A percentile compares a stretch with the other conserved stretches of the same genome.
Conservation (phyloP, 202 grass and related monocot species). For the Elaeis oleifera region DNA sequence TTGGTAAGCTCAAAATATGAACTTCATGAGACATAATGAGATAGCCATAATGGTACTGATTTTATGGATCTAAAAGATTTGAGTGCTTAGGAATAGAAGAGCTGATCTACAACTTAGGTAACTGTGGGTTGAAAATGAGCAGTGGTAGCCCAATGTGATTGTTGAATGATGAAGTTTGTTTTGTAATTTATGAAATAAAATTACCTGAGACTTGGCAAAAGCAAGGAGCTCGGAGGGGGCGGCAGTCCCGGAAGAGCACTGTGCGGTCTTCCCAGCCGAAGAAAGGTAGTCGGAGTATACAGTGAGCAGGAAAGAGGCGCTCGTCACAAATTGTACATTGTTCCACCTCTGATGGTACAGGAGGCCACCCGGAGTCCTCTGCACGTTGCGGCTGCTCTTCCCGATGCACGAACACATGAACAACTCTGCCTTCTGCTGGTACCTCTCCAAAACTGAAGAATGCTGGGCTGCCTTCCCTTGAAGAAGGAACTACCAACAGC, state of each 20-base stretch:
- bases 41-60: too few relatives aligned
- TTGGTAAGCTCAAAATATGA: too few relatives aligned
- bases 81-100: too few relatives aligned
- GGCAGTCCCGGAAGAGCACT: slow-evolving; percentile 29
- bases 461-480: slow-evolving; percentile 35
- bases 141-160: too few relatives aligned
- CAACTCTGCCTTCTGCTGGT: slow-evolving; percentile 67
- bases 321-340: slow-evolving; percentile 80
- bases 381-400: slow-evolving; percentile 37
- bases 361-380: slow-evolving; percentile 54
- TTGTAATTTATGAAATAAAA: background rate
- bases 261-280: slow-evolving; percentile 1
- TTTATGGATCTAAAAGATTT: too few relatives aligned
- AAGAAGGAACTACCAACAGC: slow-evolving; percentile 40
- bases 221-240: slow-evolving; percentile 38
- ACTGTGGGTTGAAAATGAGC: too few relatives aligned
- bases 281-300: slow-evolving; percentile 66
- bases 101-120: too few relatives aligned
- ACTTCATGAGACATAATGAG: too few relatives aligned
- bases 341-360: slow-evolving; percentile 71
- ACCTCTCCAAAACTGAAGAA: slow-evolving; percentile 31
- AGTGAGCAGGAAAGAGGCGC: slow-evolving; percentile 60
- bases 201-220: slow-evolving; percentile 59
- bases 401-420: slow-evolving; percentile 74
- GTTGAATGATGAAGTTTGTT: too few relatives aligned